A percentile compares a stretch with the other conserved stretches of the same genome.
Conservation (phyloP, 108 stramenopile species). For the Skeletonema menzelii region DNA sequence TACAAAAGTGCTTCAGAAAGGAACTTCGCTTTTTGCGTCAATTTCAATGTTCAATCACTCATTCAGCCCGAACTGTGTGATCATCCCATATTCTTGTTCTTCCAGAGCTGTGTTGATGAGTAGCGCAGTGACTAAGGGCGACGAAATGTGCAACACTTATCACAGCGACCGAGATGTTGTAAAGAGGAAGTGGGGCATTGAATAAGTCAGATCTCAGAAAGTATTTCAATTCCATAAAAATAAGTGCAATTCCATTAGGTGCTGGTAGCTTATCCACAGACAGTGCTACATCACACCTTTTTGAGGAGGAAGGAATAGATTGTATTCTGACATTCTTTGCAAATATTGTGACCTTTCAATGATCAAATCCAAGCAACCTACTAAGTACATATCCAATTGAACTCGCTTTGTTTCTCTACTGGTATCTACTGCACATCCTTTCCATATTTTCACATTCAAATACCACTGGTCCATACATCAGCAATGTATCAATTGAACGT, state of each 20-base stretch:
- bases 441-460: too few species aligned
- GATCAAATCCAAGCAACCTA: background rate
- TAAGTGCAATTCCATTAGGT: too few species aligned
- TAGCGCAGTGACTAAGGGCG: background rate
- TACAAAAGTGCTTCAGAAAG: background rate
- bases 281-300: too few species aligned
- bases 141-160: background rate
- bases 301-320: too few species aligned
- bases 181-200: background rate
- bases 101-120: background rate
- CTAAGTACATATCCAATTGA: background rate
- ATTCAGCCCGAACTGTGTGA: background rate
- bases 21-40: background rate
- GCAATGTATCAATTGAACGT: too few species aligned
- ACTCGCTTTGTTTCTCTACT: background rate
- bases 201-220: background rate
- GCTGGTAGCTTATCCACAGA: too few species aligned
- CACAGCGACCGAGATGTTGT: background rate
- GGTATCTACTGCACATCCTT: background rate
- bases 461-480: too few species aligned
- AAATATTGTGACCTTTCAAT: too few species aligned
- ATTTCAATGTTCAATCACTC: slow-evolving; percentile 2
- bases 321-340: too few species aligned
- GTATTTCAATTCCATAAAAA: too few species aligned
- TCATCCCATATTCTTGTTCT: background rate